Base-by-base conservation (phyloP, 257 asterid species). In the Paulownia fortunei region DNA sequence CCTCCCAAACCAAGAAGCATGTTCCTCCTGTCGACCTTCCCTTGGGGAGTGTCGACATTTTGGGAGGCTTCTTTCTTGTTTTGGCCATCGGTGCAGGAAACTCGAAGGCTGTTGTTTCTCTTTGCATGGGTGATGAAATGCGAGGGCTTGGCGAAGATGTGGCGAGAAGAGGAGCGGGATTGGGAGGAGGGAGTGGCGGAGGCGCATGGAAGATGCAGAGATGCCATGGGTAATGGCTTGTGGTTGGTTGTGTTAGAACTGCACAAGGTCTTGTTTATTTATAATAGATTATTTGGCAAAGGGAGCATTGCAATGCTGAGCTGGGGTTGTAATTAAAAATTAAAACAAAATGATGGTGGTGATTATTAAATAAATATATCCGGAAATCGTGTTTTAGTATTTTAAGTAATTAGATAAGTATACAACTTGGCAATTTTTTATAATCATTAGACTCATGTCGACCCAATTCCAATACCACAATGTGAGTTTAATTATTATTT, bases 1-100 rank as follows among this genome's bases (percentile, higher is more conserved):
- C 89, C 87, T 24, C 89, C 85, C 18, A 86, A 12, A 2, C 85
- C 82, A 4, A 85, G 78, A 8, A 85, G 87, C 78, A 81, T 56
- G 76, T 84, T 81, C 70, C 88, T 74, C 78, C 88, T 36, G 46
- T 84, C 87, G 18, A 77, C 67, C 44, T 83, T 83, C 18, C 67
- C 84, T 8, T 54, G 39, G 7, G 84, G 8, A 21, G 27, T 16
- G 1, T 54, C 63, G 30, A 3, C 54, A 12, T 49, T 32, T 34
- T 62, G 19, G 18, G 63, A 41, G 36, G 47, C 13, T 6, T 74
- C 19, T 8, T 74, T 46, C 2, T 30, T 21, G 51, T 55, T 74
- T 27, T 24, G 61, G 62, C 13, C 16, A 19, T 15, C 39, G 51
- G 55, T 2, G 61, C 83, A 65, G 2, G 78, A 59, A 24, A 78